These are phyloP conservation scores for Penicillium coprophilum DNA, from an alignment of 495 filamentous ascomycete species.

Conservation along the genomic window DNA sequence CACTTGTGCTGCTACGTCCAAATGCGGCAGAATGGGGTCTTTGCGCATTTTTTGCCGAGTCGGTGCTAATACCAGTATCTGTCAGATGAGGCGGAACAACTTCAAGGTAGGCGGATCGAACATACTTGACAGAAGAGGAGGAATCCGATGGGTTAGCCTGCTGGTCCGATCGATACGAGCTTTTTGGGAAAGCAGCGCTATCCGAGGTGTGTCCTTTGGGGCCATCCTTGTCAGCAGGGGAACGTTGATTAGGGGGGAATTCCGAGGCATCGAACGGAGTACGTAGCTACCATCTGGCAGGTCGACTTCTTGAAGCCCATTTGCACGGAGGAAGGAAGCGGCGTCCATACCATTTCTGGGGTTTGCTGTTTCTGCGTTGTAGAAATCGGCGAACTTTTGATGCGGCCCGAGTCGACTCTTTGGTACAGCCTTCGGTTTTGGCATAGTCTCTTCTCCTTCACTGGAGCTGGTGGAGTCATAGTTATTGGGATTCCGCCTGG, in stretches of 20 bases:
- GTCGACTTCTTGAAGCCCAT: neutral
- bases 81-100: neutral
- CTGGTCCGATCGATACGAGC: slow-evolving; percentile 20
- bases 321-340: neutral
- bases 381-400: slow-evolving; percentile 38
- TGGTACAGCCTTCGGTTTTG: slow-evolving; percentile 46
- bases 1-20: slow-evolving; percentile 63
- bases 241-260: slow-evolving; percentile 13
- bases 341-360: slow-evolving; percentile 36
- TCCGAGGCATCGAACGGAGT: neutral
- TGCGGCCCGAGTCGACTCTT: slow-evolving; percentile 42
- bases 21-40: slow-evolving; percentile 20
- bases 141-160: slow-evolving; percentile 16
- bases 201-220: slow-evolving; percentile 43
- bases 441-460: slow-evolving; percentile 29
- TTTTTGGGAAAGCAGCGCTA: slow-evolving; percentile 32
- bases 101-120: neutral
- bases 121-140: slow-evolving; percentile 17
- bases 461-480: slow-evolving; percentile 42
- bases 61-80: slow-evolving; percentile 6
- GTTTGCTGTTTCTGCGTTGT: slow-evolving; percentile 23
- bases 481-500: slow-evolving; percentile 27
- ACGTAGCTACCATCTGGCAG: neutral
- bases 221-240: slow-evolving; percentile 30
- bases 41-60: slow-evolving; percentile 2